Conservation (phyloP, 768 basidiomycete species). For the Amanita pallidorosea region DNA sequence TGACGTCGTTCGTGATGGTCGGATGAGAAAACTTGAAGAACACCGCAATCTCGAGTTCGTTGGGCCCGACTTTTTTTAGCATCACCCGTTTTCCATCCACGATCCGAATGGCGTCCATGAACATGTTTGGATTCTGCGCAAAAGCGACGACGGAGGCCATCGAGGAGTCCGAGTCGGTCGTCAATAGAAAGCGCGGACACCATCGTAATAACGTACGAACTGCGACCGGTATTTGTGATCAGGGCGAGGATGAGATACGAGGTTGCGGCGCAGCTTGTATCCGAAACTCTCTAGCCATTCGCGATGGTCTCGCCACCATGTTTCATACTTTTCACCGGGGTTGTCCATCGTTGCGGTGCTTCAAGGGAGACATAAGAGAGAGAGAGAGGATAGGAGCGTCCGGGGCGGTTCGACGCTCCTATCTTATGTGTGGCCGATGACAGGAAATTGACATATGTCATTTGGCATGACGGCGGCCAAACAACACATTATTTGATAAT, state of each 20-base stretch:
- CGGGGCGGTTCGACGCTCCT: neutral
- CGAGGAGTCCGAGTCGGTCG: too few relatives aligned
- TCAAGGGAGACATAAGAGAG: neutral
- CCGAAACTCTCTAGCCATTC: constrained; percentile 17
- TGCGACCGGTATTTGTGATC: constrained; percentile 8
- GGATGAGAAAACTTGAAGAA: constrained; percentile 11
- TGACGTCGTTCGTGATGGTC: constrained; percentile 9
- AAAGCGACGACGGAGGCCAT: too few relatives aligned
- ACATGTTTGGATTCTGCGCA: neutral
- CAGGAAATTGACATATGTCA: too few relatives aligned
- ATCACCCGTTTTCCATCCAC: constrained; percentile 19
- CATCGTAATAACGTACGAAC: neutral
- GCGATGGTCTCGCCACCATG: constrained; percentile 15
- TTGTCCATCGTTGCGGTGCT: neutral
- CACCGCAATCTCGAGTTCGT: constrained; percentile 20
- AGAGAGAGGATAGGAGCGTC: neutral
- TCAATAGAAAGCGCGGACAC: constrained; percentile 4
- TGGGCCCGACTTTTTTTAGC: constrained; percentile 17
- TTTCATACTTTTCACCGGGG: constrained; percentile 3
- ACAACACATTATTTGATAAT: too few relatives aligned
- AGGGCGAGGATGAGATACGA: constrained; percentile 16
- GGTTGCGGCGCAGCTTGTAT: constrained; percentile 21
- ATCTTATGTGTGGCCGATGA: too few relatives aligned
- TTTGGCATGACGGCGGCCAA: too few relatives aligned
- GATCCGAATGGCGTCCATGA: constrained; percentile 21